Percentiles rank a stretch among this genome's conserved stretches.
Evolutionary conservation across 176 grass and related monocot genomes (phyloP).

Genomic region (Bolboschoenus planiculmis): DNA sequence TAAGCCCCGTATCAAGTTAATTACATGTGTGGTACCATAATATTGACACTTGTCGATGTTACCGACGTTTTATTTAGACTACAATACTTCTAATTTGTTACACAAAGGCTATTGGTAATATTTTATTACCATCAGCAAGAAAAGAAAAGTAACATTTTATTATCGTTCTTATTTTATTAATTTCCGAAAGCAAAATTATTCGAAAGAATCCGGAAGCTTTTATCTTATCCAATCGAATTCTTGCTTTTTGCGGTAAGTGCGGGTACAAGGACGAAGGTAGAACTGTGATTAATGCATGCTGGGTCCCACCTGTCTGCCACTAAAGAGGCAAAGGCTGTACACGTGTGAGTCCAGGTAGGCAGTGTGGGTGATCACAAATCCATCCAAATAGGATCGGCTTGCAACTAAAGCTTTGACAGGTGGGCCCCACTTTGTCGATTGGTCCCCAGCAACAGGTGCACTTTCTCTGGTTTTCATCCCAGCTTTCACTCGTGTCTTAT

Average conservation of each 20-base stretch:
- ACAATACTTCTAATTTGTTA: not conserved
- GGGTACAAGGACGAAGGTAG: not conserved
- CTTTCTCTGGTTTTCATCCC: not conserved
- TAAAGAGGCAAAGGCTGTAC: conserved; percentile 17
- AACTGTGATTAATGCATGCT: conserved; percentile 4
- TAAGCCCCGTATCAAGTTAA: not conserved
- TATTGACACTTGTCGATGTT: not conserved
- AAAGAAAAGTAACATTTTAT: not conserved
- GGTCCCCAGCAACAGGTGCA: conserved; percentile 10
- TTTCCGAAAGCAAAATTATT: not conserved
- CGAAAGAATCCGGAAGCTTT: not conserved
- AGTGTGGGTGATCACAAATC: not conserved
- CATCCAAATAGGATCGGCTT: conserved; percentile 1
- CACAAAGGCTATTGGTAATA: not conserved
- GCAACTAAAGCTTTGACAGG: not conserved
- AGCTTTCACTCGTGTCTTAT: conserved; percentile 13
- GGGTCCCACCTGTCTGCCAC: conserved; percentile 13
- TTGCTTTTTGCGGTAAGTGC: not conserved
- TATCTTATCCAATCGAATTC: not conserved
- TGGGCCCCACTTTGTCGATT: conserved; percentile 8
- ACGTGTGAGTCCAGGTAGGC: conserved; percentile 18
- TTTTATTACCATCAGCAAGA: not conserved
- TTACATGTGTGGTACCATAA: not conserved
- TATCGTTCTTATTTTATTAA: not conserved
- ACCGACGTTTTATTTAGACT: too few species aligned